These are phyloP conservation scores for Fusarium tjaetaba DNA, from an alignment of 2,329 filamentous ascomycete genomes.

Conservation along the genomic window DNA sequence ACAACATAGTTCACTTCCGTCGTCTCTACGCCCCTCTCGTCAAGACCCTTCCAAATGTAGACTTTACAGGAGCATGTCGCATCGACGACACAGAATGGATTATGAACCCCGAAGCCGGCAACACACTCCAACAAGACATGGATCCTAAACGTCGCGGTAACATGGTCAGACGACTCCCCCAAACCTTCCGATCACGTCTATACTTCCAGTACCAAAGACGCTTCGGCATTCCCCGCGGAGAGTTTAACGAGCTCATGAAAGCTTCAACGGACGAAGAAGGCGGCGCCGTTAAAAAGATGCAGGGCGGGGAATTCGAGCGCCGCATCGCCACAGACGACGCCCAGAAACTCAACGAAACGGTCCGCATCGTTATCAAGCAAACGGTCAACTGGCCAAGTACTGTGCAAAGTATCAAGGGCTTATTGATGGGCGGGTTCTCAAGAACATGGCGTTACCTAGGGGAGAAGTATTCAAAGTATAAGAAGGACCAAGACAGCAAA, in stretches of 20 bases:
- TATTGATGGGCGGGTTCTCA: slow-evolving; percentile 78
- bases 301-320: slow-evolving; percentile 86
- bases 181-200: slow-evolving; percentile 84
- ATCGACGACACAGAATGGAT: slow-evolving; percentile 54
- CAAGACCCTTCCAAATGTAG: slow-evolving; percentile 87
- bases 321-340: slow-evolving; percentile 79
- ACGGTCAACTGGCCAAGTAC: slow-evolving; percentile 95
- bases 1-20: slow-evolving; percentile 92
- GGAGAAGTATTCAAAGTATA: slow-evolving; percentile 81
- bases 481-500: slow-evolving; percentile 52
- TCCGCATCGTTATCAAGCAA: slow-evolving; percentile 81
- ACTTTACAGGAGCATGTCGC: slow-evolving; percentile 69
- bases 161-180: slow-evolving; percentile 93
- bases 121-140: slow-evolving; percentile 87
- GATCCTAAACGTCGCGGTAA: slow-evolving; percentile 89
- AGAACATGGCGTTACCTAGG: slow-evolving; percentile 79
- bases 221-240: slow-evolving; percentile 82
- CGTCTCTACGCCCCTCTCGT: slow-evolving; percentile 90
- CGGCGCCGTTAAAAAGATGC: slow-evolving; percentile 73
- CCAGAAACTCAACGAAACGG: slow-evolving; percentile 73
- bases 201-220: slow-evolving; percentile 97
- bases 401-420: slow-evolving; percentile 84
- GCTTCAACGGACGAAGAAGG: slow-evolving; percentile 77
- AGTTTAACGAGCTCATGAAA: slow-evolving; percentile 87
- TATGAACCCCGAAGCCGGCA: slow-evolving; percentile 63